Conservation (phyloP, 306 rosid species). For the Senna tora region DNA sequence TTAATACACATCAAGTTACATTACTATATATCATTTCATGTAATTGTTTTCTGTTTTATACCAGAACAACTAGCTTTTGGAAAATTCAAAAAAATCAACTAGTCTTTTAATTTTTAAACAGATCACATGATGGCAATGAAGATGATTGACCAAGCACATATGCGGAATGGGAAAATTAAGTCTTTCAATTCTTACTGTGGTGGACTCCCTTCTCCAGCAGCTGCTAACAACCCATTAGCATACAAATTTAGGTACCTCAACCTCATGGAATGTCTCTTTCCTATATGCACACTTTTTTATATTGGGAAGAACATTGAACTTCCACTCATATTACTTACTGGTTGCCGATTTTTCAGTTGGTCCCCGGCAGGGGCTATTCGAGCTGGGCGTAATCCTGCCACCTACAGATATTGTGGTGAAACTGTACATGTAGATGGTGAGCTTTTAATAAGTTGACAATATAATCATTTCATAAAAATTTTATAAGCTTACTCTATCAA, state of each 20-base stretch:
- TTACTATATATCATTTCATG: slow-evolving; percentile 6
- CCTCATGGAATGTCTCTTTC: slow-evolving; percentile 29
- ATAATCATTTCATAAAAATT: slow-evolving; percentile 15
- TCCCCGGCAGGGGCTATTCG: slow-evolving; percentile 93
- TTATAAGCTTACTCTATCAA: slow-evolving; percentile 25
- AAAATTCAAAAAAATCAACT: slow-evolving; percentile 10
- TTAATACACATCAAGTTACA: not conserved
- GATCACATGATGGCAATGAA: slow-evolving; percentile 99
- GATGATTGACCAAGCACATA: slow-evolving; percentile 82
- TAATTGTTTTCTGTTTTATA: too few relatives aligned
- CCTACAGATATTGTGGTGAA: slow-evolving; percentile 68
- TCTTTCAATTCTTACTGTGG: slow-evolving; percentile 93
- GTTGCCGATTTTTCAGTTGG: slow-evolving; percentile 71
- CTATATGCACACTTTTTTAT: slow-evolving; percentile 24
- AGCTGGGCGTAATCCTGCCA: slow-evolving; percentile 88
- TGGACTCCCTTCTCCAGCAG: slow-evolving; percentile 93
- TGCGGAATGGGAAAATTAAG: slow-evolving; percentile 64
- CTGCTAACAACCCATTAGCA: slow-evolving; percentile 94
- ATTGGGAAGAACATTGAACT: not conserved
- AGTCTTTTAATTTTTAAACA: slow-evolving; percentile 28
- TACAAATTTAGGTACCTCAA: slow-evolving; percentile 88
- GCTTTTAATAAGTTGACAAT: slow-evolving; percentile 32
- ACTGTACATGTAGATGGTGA: slow-evolving; percentile 78
- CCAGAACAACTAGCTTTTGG: slow-evolving; percentile 29
- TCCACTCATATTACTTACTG: slow-evolving; percentile 30